phyloP scores from a whole-genome alignment of 805 yeast genomes.

The Yarrowia bubula region DNA sequence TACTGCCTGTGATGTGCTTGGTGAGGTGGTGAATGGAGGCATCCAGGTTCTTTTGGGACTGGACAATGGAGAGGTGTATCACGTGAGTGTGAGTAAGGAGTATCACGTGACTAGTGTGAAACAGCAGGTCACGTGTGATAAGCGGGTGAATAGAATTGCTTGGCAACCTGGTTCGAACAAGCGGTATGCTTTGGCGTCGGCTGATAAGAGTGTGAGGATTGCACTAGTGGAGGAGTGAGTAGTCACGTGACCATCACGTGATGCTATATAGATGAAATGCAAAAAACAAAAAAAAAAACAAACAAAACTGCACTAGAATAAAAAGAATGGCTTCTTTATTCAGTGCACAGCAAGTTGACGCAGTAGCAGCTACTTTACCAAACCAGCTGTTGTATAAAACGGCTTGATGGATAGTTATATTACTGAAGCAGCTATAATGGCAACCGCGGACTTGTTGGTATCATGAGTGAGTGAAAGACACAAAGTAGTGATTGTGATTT shows the following conservation, averaged over 20 bases:
- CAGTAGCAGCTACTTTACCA: no score
- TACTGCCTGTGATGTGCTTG: slow-evolving; percentile 59
- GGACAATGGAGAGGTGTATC: slow-evolving; percentile 60
- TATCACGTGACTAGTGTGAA: slow-evolving; percentile 38
- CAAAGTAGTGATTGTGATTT: no score
- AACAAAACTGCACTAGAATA: no score
- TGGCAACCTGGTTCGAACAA: slow-evolving; percentile 47
- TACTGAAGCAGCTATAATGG: no score
- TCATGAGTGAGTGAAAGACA: no score
- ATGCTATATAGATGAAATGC: no score
- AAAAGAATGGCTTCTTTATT: no score
- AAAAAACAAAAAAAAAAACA: no score
- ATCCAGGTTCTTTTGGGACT: slow-evolving; percentile 57
- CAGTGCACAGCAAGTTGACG: no score
- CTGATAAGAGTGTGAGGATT: slow-evolving; percentile 1
- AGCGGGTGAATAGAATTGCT: slow-evolving; percentile 57
- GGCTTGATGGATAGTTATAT: no score
- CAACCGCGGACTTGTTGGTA: no score
- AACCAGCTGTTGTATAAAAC: no score
- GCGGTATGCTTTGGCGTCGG: slow-evolving; percentile 12
- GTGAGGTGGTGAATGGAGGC: slow-evolving; percentile 35
- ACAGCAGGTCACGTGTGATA: slow-evolving; percentile 53
- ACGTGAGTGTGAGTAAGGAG: slow-evolving; percentile 44
- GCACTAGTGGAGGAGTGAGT: not conserved
- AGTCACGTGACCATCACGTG: not conserved